A percentile compares a stretch with the other conserved stretches of the same genome.
phyloP scores from a whole-genome alignment of 768 basidiomycete genomes.

The Termitomyces heimii region DNA sequence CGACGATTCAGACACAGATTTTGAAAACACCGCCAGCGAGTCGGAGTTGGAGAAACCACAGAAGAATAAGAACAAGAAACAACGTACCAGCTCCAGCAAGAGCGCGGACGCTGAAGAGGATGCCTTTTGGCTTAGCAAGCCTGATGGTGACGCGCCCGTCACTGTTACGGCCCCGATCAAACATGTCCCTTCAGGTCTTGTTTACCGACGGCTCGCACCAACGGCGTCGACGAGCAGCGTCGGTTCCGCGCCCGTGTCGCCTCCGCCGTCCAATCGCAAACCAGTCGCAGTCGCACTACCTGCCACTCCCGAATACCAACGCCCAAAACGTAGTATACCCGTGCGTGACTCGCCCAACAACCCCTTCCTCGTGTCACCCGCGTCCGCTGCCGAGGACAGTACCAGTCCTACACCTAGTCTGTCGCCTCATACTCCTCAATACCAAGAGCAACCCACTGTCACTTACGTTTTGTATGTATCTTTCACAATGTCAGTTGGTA shows the following conservation, averaged over 20 bases:
- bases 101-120: conserved; percentile 40
- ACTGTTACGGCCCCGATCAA: conserved; percentile 10
- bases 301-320: conserved; percentile 28
- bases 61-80: conserved; percentile 28
- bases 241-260: conserved; percentile 45
- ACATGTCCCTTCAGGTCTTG: conserved; percentile 20
- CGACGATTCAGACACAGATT: conserved; percentile 41
- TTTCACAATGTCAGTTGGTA: not conserved
- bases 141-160: conserved; percentile 6
- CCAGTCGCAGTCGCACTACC: conserved; percentile 28
- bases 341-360: conserved; percentile 64
- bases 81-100: conserved; percentile 26
- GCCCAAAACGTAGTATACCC: conserved; percentile 17
- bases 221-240: conserved; percentile 14
- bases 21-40: conserved; percentile 30
- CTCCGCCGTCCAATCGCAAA: conserved; percentile 59
- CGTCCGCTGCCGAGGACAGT: conserved; percentile 27
- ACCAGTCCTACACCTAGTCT: conserved; percentile 25
- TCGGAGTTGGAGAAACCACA: conserved; percentile 12
- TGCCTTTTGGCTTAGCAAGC: conserved; percentile 42
- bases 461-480: conserved; percentile 68
- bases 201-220: conserved; percentile 26
- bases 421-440: conserved; percentile 28
- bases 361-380: conserved; percentile 48
- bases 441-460: conserved; percentile 53